phyloP scores from a whole-genome alignment of 345 rosid genomes.

The Odontarrhena argentea region DNA sequence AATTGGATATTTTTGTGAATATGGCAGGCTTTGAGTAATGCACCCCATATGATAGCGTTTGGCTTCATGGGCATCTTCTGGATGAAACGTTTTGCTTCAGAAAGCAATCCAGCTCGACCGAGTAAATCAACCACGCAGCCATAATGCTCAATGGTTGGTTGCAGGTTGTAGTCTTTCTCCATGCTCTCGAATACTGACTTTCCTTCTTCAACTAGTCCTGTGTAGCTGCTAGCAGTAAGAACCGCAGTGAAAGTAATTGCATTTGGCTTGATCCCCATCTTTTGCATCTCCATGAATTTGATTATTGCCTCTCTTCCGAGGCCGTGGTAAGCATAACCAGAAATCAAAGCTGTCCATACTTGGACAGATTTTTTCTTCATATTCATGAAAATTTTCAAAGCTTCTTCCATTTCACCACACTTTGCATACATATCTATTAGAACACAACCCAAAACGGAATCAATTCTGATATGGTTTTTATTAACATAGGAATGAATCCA shows the following conservation, averaged over 20 bases:
- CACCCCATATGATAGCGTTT: constrained; percentile 66
- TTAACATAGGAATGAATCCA: constrained; percentile 66
- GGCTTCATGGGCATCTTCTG: constrained; percentile 61
- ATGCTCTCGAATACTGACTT: constrained; percentile 54
- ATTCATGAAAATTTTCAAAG: constrained; percentile 48
- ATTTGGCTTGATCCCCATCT: constrained; percentile 64
- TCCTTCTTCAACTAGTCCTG: constrained; percentile 65
- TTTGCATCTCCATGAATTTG: constrained; percentile 58
- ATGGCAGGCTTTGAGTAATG: constrained; percentile 66
- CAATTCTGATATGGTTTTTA: constrained; percentile 36
- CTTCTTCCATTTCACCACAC: constrained; percentile 67
- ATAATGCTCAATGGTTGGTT: constrained; percentile 71
- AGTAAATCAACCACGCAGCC: constrained; percentile 85
- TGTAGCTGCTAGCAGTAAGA: constrained; percentile 70
- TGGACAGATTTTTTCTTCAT: constrained; percentile 48
- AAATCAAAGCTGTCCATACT: constrained; percentile 68
- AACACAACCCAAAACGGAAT: constrained; percentile 55
- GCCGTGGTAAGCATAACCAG: constrained; percentile 69
- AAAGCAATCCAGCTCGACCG: constrained; percentile 67
- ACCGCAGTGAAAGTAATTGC: constrained; percentile 63
- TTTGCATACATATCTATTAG: constrained; percentile 77
- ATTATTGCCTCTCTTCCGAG: constrained; percentile 59
- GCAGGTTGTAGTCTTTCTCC: constrained; percentile 46
- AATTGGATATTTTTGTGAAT: constrained; percentile 53
- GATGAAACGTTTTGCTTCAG: constrained; percentile 54